Evolutionary conservation across 306 rosid genomes (phyloP).

Genomic region (Mucuna pruriens): DNA sequence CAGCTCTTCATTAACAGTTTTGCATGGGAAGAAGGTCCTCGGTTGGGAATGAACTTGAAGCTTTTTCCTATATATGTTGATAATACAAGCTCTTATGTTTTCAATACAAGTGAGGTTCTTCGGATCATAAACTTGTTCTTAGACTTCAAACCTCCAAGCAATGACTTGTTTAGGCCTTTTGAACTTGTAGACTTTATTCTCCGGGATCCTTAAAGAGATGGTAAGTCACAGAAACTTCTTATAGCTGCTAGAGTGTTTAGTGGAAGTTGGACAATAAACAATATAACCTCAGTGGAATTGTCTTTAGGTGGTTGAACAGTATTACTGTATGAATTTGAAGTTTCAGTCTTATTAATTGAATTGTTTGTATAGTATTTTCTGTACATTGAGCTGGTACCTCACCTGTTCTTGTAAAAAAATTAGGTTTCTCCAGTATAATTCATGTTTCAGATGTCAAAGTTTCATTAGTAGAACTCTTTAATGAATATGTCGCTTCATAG

Average conservation of each 20-base stretch:
- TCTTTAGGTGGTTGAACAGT: not conserved
- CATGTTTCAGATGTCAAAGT: not conserved
- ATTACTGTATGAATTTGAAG: not conserved
- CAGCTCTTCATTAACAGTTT: conserved; percentile 60
- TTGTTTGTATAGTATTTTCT: not conserved
- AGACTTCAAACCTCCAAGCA: conserved; percentile 49
- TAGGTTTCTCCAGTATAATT: not conserved
- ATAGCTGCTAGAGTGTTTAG: conserved; percentile 13
- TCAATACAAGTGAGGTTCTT: conserved; percentile 61
- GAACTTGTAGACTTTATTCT: conserved; percentile 64
- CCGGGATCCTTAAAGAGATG: conserved; percentile 52
- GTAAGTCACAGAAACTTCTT: conserved; percentile 55
- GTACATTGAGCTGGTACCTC: not conserved
- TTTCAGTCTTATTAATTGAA: not conserved
- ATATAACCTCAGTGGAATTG: not conserved
- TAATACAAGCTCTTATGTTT: conserved; percentile 18
- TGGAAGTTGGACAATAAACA: not conserved
- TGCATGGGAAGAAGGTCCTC: conserved; percentile 63
- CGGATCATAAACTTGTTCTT: conserved; percentile 58
- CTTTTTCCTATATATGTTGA: conserved; percentile 60
- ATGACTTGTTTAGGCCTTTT: conserved; percentile 69
- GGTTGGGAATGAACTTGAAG: conserved; percentile 68
- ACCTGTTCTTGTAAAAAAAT: not conserved
- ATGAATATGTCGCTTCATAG: not conserved
- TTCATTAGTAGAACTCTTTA: not conserved